These are phyloP conservation scores for Acacia crassicarpa DNA, from an alignment of 306 rosid species.

Conservation along the genomic window DNA sequence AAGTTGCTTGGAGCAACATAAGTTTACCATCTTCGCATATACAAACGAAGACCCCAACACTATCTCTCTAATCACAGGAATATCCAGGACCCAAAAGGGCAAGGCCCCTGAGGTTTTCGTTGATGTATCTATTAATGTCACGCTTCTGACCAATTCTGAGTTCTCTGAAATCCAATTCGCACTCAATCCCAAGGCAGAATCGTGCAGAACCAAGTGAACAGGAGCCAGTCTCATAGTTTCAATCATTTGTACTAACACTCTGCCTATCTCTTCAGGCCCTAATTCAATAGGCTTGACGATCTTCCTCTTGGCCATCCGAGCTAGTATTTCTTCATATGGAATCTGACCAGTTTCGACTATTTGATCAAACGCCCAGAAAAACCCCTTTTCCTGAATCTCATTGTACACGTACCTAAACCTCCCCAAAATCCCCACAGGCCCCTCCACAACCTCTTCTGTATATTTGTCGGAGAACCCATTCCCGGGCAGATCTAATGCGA, in stretches of 20 bases:
- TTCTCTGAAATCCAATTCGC: constrained; percentile 80
- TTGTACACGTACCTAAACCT: constrained; percentile 67
- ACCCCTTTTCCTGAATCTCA: constrained; percentile 78
- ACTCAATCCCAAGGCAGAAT: constrained; percentile 66
- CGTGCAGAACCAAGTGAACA: constrained; percentile 86
- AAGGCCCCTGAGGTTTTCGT: constrained; percentile 52
- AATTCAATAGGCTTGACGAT: constrained; percentile 60
- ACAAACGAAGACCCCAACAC: constrained; percentile 58
- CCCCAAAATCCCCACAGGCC: constrained; percentile 55
- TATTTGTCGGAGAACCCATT: constrained; percentile 87
- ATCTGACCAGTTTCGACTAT: constrained; percentile 88
- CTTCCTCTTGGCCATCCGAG: constrained; percentile 54
- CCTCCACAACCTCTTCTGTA: constrained; percentile 45
- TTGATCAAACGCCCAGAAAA: constrained; percentile 96
- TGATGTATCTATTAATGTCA: constrained; percentile 73
- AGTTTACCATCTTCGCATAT: constrained; percentile 50
- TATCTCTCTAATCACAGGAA: constrained; percentile 69
- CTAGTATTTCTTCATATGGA: constrained; percentile 77
- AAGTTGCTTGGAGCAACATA: constrained; percentile 63
- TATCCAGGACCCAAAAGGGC: constrained; percentile 61
- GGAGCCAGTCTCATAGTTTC: constrained; percentile 67
- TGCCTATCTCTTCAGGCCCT: constrained; percentile 66
- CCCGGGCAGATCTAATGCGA: constrained; percentile 80
- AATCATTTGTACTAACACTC: constrained; percentile 73
- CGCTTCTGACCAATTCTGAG: constrained; percentile 57